Conservation (phyloP, 192 early-diverging fungal species). For the Rhizophagus sp. region DNA sequence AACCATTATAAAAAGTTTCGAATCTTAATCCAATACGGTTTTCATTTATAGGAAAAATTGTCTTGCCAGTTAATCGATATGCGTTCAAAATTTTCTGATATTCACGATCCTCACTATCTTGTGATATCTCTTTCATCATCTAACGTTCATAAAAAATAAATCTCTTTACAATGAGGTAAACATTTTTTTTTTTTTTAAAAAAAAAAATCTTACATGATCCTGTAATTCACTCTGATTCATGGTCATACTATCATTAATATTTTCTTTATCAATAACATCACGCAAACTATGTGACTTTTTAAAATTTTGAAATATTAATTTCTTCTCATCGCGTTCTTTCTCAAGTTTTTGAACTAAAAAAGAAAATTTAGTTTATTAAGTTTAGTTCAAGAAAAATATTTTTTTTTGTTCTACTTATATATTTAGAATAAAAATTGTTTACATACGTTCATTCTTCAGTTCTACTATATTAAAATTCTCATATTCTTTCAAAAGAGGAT, state of each 20-base stretch:
- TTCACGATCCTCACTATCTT: background rate
- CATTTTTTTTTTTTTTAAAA: no score
- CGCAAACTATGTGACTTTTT: background rate
- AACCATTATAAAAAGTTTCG: constrained; percentile 46
- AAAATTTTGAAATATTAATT: background rate
- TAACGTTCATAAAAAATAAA: background rate
- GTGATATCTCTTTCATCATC: background rate
- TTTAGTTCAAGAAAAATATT: background rate
- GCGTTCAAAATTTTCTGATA: constrained; percentile 33
- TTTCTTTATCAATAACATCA: background rate
- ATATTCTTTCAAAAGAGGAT: background rate
- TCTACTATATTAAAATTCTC: background rate
- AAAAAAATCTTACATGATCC: background rate
- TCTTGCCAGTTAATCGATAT: constrained; percentile 39
- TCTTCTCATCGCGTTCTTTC: background rate
- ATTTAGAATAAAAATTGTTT: background rate
- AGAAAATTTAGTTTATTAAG: background rate
- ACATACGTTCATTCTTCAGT: background rate
- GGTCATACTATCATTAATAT: background rate
- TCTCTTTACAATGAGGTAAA: no score
- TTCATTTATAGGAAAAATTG: constrained; percentile 35
- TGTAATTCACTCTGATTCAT: background rate
- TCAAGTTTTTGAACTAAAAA: background rate
- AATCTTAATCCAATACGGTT: constrained; percentile 37
- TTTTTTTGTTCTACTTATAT: no score